These are phyloP conservation scores for Vanrija sp. DNA, from an alignment of 1,284 basidiomycete species.

Conservation along the genomic window DNA sequence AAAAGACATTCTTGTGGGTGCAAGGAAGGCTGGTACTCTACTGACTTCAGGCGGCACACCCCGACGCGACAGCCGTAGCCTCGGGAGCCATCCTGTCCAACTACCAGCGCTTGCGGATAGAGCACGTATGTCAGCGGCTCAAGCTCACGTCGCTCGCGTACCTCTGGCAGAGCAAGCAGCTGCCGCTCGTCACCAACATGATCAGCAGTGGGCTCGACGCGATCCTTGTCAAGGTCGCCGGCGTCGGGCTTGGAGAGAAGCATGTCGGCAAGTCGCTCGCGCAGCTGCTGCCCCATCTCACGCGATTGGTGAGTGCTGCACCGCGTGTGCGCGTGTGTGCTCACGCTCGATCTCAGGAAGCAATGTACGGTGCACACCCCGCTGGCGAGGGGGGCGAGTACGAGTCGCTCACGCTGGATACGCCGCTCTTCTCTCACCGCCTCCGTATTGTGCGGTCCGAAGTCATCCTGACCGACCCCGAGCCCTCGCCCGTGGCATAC, in stretches of 20 bases:
- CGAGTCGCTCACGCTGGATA: slow-evolving; percentile 88
- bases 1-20: slow-evolving; percentile 66
- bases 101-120: slow-evolving; percentile 93
- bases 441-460: slow-evolving; percentile 66
- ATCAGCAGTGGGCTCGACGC: slow-evolving; percentile 72
- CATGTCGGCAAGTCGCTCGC: slow-evolving; percentile 76
- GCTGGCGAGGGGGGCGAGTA: slow-evolving; percentile 99
- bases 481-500: slow-evolving; percentile 73
- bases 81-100: slow-evolving; percentile 97
- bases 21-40: not conserved
- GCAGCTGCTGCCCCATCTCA: slow-evolving; percentile 70
- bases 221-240: slow-evolving; percentile 93
- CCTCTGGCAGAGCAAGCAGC: slow-evolving; percentile 91
- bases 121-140: slow-evolving; percentile 92
- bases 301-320: slow-evolving; percentile 60
- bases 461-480: slow-evolving; percentile 59
- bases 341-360: slow-evolving; percentile 56
- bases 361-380: slow-evolving; percentile 82
- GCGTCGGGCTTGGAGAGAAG: slow-evolving; percentile 74
- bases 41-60: slow-evolving; percentile 61
- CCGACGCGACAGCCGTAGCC: slow-evolving; percentile 80
- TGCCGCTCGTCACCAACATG: slow-evolving; percentile 81
- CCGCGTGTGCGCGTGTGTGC: not conserved
- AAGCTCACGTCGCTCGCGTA: slow-evolving; percentile 77
- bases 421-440: slow-evolving; percentile 76